phyloP scores from a whole-genome alignment of 2,329 filamentous ascomycete species.

The Colletotrichum lupini region DNA sequence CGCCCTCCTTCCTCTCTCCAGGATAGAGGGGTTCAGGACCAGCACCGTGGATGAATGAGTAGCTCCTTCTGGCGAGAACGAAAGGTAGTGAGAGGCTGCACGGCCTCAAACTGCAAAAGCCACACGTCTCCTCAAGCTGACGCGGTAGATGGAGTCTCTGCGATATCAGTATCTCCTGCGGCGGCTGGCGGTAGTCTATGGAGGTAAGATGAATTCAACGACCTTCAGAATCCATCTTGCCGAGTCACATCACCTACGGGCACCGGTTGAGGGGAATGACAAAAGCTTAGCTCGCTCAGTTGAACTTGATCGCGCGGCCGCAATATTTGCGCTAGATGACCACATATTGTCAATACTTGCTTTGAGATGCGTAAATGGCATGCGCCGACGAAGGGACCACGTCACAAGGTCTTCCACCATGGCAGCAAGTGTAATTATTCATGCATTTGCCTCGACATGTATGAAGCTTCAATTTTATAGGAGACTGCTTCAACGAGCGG shows the following conservation, averaged over 20 bases:
- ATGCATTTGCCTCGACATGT: conserved; percentile 30
- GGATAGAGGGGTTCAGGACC: conserved; percentile 35
- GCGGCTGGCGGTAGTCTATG: too few species aligned
- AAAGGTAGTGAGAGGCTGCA: conserved; percentile 35
- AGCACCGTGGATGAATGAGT: conserved; percentile 37
- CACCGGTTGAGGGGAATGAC: conserved; percentile 3
- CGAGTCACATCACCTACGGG: too few species aligned
- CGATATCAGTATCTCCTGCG: background rate
- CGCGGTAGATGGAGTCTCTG: background rate
- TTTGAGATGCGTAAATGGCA: background rate
- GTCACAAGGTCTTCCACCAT: conserved; percentile 24
- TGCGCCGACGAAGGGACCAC: background rate
- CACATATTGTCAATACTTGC: conserved; percentile 34
- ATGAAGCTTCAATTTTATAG: conserved; percentile 37
- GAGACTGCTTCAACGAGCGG: conserved; percentile 39
- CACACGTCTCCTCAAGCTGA: background rate
- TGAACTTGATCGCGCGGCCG: conserved; percentile 35
- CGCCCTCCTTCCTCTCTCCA: conserved; percentile 27
- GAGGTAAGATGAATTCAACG: too few species aligned
- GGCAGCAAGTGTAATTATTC: conserved; percentile 9
- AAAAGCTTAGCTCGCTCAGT: conserved; percentile 38
- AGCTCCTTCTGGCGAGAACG: conserved; percentile 40
- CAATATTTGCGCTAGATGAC: conserved; percentile 37
- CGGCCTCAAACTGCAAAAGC: conserved; percentile 14
- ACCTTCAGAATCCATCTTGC: too few species aligned